These are phyloP conservation scores for Trapa incisa DNA, from an alignment of 345 rosid genomes.

Conservation along the genomic window DNA sequence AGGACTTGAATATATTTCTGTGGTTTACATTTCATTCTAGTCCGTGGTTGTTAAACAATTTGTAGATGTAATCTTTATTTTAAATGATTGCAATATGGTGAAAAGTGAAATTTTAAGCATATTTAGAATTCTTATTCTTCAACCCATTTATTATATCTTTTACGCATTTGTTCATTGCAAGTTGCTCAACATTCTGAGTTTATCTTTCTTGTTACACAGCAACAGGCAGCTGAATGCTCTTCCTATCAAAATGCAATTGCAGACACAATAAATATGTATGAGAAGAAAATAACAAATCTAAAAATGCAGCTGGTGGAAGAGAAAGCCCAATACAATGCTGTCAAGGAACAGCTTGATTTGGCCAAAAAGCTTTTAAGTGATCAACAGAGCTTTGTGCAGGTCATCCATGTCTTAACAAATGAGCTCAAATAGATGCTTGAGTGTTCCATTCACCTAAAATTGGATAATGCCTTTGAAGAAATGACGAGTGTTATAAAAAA, in stretches of 20 bases:
- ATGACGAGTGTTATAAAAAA: not conserved
- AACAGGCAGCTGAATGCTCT: conserved; percentile 41
- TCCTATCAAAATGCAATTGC: conserved; percentile 56
- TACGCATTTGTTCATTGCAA: not conserved
- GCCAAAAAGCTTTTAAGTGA: conserved; percentile 37
- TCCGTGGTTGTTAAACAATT: not conserved
- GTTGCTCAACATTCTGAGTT: conserved; percentile 1
- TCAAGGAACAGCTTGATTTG: conserved; percentile 37
- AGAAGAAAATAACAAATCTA: conserved; percentile 53
- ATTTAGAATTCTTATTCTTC: not conserved
- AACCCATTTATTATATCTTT: not conserved
- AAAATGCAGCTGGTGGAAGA: conserved; percentile 46
- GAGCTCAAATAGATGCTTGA: not conserved
- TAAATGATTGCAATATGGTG: not conserved
- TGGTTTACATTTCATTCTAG: not conserved
- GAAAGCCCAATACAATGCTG: conserved; percentile 28
- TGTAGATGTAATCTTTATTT: not conserved
- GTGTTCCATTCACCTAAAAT: not conserved
- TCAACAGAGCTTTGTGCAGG: conserved; percentile 47
- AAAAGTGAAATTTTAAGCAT: not conserved
- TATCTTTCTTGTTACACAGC: conserved; percentile 24
- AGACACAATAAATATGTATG: conserved; percentile 52
- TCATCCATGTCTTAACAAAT: conserved; percentile 11
- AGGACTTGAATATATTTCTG: not conserved
- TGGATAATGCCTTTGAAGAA: not conserved